Conservation (phyloP, 2,329 filamentous ascomycete species). For the Fusarium torulosum region DNA sequence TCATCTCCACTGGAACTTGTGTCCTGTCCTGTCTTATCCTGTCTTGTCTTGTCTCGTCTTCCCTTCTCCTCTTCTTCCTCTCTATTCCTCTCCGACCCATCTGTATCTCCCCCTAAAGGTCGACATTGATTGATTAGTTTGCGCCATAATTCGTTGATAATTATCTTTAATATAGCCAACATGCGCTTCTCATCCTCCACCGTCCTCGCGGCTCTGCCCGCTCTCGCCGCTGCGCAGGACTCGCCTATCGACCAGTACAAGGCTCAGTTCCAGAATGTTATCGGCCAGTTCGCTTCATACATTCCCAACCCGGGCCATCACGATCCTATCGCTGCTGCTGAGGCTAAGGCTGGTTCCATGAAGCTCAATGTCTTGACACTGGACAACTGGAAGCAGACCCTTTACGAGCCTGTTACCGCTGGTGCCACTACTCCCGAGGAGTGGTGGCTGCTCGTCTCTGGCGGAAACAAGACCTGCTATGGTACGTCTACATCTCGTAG, state of each 20-base stretch:
- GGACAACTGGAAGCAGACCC: conserved; percentile 76
- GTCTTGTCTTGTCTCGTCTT: conserved; percentile 28
- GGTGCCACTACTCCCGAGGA: conserved; percentile 75
- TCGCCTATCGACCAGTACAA: conserved; percentile 68
- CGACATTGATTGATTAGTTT: conserved; percentile 10
- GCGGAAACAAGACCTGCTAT: conserved; percentile 83
- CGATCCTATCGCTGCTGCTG: conserved; percentile 57
- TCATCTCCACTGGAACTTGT: conserved; percentile 44
- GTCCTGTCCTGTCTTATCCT: conserved; percentile 13
- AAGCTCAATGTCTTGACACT: conserved; percentile 69
- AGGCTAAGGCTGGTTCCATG: conserved; percentile 57
- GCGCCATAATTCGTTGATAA: conserved; percentile 6
- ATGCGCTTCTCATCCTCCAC: conserved; percentile 71
- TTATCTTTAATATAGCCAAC: conserved; percentile 43
- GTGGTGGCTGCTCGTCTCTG: conserved; percentile 81
- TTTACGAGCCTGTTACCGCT: conserved; percentile 72
- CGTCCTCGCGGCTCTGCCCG: conserved; percentile 66
- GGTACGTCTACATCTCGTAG: conserved; percentile 57
- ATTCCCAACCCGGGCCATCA: conserved; percentile 62
- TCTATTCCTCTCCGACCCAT: conserved; percentile 23
- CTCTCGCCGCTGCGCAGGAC: conserved; percentile 66
- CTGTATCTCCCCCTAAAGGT: background rate
- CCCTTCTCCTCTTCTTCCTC: conserved; percentile 21
- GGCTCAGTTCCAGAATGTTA: conserved; percentile 72
- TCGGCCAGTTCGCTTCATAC: conserved; percentile 69